A percentile compares a stretch with the other conserved stretches of the same genome.
phyloP scores from a whole-genome alignment of 768 basidiomycete species.

The Pisolithus orientalis region DNA sequence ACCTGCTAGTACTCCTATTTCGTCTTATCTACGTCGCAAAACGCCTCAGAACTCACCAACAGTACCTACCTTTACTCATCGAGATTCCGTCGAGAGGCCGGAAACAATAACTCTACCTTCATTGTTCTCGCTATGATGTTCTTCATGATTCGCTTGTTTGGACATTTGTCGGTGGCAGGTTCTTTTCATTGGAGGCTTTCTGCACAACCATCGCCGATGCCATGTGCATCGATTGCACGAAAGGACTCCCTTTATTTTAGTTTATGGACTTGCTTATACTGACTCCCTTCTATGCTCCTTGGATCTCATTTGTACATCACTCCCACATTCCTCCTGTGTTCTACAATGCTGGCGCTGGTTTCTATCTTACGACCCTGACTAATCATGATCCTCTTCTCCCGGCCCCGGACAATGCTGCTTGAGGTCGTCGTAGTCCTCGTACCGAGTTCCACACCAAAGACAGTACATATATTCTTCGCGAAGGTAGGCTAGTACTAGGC shows the following conservation, averaged over 20 bases:
- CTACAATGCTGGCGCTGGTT: background rate
- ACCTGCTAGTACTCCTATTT: constrained; percentile 68
- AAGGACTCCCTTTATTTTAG: constrained; percentile 9
- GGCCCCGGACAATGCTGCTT: constrained; percentile 63
- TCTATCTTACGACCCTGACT: constrained; percentile 13
- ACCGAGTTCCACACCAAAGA: constrained; percentile 85
- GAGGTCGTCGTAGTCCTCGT: constrained; percentile 56
- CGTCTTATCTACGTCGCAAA: constrained; percentile 72
- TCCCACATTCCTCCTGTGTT: constrained; percentile 13
- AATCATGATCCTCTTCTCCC: constrained; percentile 78
- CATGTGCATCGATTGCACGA: too few species aligned
- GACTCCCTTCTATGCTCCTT: constrained; percentile 10
- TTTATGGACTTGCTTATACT: constrained; percentile 11
- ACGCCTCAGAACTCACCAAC: constrained; percentile 71
- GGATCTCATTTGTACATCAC: constrained; percentile 27
- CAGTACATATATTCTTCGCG: constrained; percentile 71
- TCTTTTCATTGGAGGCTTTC: background rate
- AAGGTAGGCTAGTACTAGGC: constrained; percentile 64
- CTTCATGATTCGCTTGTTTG: constrained; percentile 46
- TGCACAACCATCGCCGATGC: background rate
- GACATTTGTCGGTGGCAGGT: too few species aligned
- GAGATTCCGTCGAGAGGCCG: constrained; percentile 24
- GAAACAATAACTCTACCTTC: constrained; percentile 17
- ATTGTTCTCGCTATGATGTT: constrained; percentile 48
- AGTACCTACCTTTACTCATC: constrained; percentile 53